Percentiles rank a stretch among this genome's conserved stretches.
Evolutionary conservation across 2,329 filamentous ascomycete species (phyloP).

Genomic region (Ophiosphaerella narmari): DNA sequence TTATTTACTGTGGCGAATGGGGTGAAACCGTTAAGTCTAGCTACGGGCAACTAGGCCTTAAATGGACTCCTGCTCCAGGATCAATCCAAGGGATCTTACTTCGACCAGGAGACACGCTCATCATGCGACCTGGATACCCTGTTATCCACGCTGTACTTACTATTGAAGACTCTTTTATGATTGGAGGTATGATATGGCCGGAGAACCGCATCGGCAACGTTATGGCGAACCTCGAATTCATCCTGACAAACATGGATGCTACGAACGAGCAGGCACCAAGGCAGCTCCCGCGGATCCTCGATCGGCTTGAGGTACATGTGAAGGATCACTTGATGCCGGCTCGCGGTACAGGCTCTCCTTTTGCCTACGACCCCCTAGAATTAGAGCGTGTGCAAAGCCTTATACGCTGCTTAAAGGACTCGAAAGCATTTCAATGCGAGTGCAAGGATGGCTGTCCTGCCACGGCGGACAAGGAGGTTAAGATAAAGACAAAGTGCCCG

Average conservation of each 20-base stretch:
- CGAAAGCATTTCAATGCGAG: too few species aligned
- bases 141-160: conserved; percentile 6
- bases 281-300: too few species aligned
- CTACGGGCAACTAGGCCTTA: neutral
- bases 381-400: too few species aligned
- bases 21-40: neutral
- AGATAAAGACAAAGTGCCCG: too few species aligned
- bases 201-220: neutral
- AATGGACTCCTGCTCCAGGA: neutral
- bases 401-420: too few species aligned
- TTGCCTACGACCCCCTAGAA: too few species aligned
- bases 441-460: too few species aligned
- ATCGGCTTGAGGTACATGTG: too few species aligned
- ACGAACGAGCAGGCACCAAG: too few species aligned
- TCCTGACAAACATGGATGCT: neutral
- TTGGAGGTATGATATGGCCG: conserved; percentile 10
- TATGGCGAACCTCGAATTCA: conserved; percentile 5
- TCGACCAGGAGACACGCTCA: conserved; percentile 5
- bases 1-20: conserved; percentile 5
- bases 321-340: too few species aligned
- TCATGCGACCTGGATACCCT: conserved; percentile 9
- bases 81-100: conserved; percentile 1
- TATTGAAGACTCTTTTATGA: conserved; percentile 4
- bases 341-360: too few species aligned
- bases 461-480: too few species aligned